Evolutionary conservation across 192 early-diverging fungal genomes (phyloP), one percentile per base, ranked within the genome.

Genomic region (Backusella macrospora): DNA sequence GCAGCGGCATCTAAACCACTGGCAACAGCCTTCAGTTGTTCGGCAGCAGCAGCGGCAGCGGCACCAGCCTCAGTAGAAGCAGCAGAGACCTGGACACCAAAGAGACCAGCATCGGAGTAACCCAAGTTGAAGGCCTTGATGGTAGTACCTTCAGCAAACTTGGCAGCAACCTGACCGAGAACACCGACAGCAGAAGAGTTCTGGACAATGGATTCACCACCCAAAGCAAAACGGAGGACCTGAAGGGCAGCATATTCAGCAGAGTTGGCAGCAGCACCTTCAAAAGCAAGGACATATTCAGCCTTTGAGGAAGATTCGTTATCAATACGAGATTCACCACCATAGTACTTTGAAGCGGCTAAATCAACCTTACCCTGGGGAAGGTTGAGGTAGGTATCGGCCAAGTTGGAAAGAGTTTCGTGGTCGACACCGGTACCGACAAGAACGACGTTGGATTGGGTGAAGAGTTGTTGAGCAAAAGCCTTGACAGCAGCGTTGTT

Each of bases 41-140:
- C 81, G 37, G 78, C 82, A 39, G 90, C 90, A 34, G 88, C 82
- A 72, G 83, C 77, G 67, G 87, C 84, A 68, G 94, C 92, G 48
- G 89, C 87, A 13, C 64, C 71, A 62, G 89, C 84, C 39, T 94
- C 76, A 65, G 89, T 84, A 29, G 86, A 55, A 16, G 79, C 48
- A 66, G 86, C 88, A 72, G 88, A 78, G 26, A 95, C 87, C 42
- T 91, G 81, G 71, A 98, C 79, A 73, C 96, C 98, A 73, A 98
- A 91, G 45, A 99, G 85, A 66, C 93, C 96, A 47, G 95, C 91
- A 81, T 97, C 96, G 15, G 93, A 90, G 89, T 97, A 99, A 12
- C 89, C 84, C 72, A 88, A 84, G 79, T 92, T 89, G 83, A 99
- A 97, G 26, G 95, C 89, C 70, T 88, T 84, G 48, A 89, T 80